Percentiles rank a stretch among this genome's conserved stretches.
phyloP scores from a whole-genome alignment of 495 filamentous ascomycete species.

The Bryoglossum gracile region DNA sequence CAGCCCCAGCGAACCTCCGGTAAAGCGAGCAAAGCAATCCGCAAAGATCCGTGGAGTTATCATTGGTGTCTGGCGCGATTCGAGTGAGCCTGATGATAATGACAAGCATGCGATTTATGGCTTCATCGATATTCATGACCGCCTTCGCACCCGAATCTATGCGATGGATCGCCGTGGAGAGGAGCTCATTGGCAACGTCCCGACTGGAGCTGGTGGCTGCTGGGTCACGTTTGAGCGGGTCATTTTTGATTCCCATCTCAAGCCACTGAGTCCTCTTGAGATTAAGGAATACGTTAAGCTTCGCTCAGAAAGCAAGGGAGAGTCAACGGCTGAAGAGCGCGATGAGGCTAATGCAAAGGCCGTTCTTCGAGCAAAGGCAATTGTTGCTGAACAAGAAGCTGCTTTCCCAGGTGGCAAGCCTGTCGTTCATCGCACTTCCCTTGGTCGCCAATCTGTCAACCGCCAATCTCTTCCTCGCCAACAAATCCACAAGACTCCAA shows the following conservation, averaged over 20 bases:
- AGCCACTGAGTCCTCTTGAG: slow-evolving; percentile 37
- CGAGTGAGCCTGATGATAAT: slow-evolving; percentile 30
- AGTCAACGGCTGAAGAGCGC: slow-evolving; percentile 29
- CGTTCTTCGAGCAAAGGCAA: slow-evolving; percentile 33
- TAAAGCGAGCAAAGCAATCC: slow-evolving; percentile 22
- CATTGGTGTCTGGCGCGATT: slow-evolving; percentile 49
- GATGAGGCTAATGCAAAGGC: slow-evolving; percentile 29
- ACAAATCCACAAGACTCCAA: slow-evolving; percentile 14
- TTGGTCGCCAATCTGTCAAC: slow-evolving; percentile 26
- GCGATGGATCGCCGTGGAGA: slow-evolving; percentile 31
- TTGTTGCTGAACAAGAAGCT: slow-evolving; percentile 20
- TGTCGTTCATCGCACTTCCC: slow-evolving; percentile 21
- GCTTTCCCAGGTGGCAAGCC: slow-evolving; percentile 11
- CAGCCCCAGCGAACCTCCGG: slow-evolving; percentile 17
- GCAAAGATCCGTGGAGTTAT: slow-evolving; percentile 36
- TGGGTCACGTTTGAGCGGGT: slow-evolving; percentile 49
- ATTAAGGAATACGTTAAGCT: slow-evolving; percentile 51
- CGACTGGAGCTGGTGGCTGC: slow-evolving; percentile 45
- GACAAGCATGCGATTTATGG: slow-evolving; percentile 45
- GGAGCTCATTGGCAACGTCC: slow-evolving; percentile 33
- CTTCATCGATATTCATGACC: slow-evolving; percentile 47
- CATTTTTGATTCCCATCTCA: slow-evolving; percentile 41
- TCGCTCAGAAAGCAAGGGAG: slow-evolving; percentile 28
- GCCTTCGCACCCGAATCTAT: slow-evolving; percentile 45
- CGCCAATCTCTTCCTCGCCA: slow-evolving; percentile 27